phyloP scores from a whole-genome alignment of 345 rosid genomes.

The Murraya paniculata region DNA sequence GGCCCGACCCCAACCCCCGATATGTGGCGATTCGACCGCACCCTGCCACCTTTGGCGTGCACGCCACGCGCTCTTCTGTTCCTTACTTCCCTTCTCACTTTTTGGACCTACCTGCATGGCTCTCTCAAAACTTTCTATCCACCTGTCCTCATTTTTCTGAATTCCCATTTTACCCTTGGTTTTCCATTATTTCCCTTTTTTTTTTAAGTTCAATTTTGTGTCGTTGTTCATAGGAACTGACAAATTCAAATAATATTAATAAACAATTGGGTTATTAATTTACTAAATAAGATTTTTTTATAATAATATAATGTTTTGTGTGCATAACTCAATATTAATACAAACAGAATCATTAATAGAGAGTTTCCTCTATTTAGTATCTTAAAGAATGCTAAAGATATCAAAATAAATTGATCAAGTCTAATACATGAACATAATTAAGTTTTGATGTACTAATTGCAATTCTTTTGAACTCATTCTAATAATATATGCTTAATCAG shows the following conservation, averaged over 20 bases:
- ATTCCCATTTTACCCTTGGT: conserved; percentile 13
- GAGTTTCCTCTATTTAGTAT: neutral
- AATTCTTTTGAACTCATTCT: neutral
- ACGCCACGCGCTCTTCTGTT: conserved; percentile 55
- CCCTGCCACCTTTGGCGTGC: conserved; percentile 48
- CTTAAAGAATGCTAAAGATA: neutral
- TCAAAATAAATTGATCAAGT: neutral
- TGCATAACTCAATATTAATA: too few species aligned
- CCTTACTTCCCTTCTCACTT: conserved; percentile 6
- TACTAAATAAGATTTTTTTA: too few species aligned
- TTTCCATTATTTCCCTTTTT: too few species aligned
- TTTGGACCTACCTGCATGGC: conserved; percentile 53
- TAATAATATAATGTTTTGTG: too few species aligned
- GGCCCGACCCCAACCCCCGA: conserved; percentile 19
- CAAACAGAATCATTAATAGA: neutral
- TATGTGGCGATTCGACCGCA: conserved; percentile 94
- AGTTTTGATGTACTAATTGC: too few species aligned
- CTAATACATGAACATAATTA: too few species aligned
- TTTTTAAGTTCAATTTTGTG: too few species aligned
- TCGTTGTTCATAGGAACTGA: too few species aligned
- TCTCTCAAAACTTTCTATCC: conserved; percentile 15
- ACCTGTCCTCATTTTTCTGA: neutral
- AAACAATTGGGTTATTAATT: too few species aligned
- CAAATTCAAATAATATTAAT: too few species aligned
- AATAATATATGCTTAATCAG: neutral